Evolutionary conservation across 202 grass and related monocot species (phyloP), one percentile per base, ranked within the genome.

Genomic region (Hordeum pubiflorum): DNA sequence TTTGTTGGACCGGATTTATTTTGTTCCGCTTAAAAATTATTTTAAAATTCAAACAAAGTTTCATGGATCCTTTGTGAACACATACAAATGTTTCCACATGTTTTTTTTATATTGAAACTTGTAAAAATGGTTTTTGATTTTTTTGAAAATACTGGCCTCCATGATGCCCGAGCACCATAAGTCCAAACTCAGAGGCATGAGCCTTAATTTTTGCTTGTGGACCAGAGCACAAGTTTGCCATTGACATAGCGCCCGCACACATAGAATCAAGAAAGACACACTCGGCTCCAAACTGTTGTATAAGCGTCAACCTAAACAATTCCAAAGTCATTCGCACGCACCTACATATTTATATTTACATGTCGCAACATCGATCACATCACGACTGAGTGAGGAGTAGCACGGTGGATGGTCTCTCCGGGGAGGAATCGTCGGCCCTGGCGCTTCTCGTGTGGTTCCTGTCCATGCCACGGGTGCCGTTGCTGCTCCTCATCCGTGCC

Each of bases 401-500:
- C 18, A 21, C 48, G 31, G 78, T 52, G 27, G 72, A 57, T 8
- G 63, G 7, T 14, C 72, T 65, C n/a, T 81, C 65, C 24, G 24
- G 48, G 36, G 78, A 32, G 5, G 82, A 66, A 8, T 24, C 3
- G 27, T 7, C 58, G 66, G 6, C 23, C 64, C 48, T 58, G 1
- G 34, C 3, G 27, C 48, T 2, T 38, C 27, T 64, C 21, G 0
- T 50, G 63, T 58, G 57, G 57, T 44, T 68, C 57, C 32, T 60
- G 56, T 78, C 77, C 1, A 7, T 56, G 46, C 20, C 0, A 7
- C 78, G 67, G 1, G 37, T 1, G 36, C 70, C 15, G 65, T 58
- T 17, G 72, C 38, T 77, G 37, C 75, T 83, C 56, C 59, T 63
- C 79, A 70, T 85, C 79, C 82, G 78, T 52, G 78, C 81, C 63